Conservation (phyloP, 352 stramenopile species). For the Pythium biforme region DNA sequence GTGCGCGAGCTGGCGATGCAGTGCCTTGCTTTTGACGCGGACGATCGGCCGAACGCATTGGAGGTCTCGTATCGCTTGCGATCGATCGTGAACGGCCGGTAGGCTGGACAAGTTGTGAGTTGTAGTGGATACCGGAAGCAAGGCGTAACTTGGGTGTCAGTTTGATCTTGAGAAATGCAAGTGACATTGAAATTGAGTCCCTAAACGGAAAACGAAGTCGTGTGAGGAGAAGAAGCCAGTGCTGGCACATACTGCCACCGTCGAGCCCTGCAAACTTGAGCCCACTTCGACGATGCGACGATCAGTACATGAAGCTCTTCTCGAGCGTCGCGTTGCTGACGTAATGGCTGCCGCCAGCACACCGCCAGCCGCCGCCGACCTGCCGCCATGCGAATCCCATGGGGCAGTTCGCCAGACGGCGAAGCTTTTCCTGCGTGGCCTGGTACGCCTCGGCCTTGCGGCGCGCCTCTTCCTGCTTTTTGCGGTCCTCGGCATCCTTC, state of each 20-base stretch:
- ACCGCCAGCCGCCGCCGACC: slow-evolving; percentile 65
- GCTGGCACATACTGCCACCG: no score
- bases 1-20: slow-evolving; percentile 1
- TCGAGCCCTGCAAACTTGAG: no score
- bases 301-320: slow-evolving; percentile 49
- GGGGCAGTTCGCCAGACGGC: slow-evolving; percentile 59
- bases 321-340: slow-evolving; percentile 69
- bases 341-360: slow-evolving; percentile 69
- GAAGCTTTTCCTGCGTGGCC: slow-evolving; percentile 56
- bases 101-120: no score
- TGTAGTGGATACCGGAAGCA: no score
- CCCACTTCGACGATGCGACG: no score
- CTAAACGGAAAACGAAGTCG: no score
- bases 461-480: slow-evolving; percentile 32
- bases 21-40: neutral
- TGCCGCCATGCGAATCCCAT: slow-evolving; percentile 69
- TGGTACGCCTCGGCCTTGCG: slow-evolving; percentile 21
- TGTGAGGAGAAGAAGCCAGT: no score
- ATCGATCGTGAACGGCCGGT: neutral
- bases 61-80: slow-evolving; percentile 1
- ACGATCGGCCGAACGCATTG: neutral
- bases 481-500: slow-evolving; percentile 30
- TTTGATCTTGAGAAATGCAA: no score
- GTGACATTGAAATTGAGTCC: no score
- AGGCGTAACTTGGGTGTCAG: no score